A percentile compares a stretch with the other conserved stretches of the same genome.
These are phyloP conservation scores for Eimeria acervulina DNA, from an alignment of 169 alveolate genomes.

Conservation along the genomic window DNA sequence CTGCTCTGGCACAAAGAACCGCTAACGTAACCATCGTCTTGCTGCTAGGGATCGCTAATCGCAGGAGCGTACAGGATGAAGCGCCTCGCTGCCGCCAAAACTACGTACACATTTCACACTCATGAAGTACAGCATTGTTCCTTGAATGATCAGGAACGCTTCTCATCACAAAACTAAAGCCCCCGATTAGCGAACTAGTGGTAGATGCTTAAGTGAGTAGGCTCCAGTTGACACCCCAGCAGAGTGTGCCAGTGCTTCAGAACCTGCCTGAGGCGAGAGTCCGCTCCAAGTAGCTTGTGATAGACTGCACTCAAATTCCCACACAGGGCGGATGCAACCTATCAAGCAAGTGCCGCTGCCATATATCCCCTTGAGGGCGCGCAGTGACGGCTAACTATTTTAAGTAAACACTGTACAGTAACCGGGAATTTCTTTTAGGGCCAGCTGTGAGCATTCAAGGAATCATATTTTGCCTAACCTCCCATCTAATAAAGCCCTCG, in stretches of 20 bases:
- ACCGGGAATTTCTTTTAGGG: too few species aligned
- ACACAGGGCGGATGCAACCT: neutral
- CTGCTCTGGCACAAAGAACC: neutral
- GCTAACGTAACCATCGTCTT: neutral
- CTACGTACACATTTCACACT: constrained; percentile 19
- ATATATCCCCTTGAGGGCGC: neutral
- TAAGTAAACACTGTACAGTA: neutral
- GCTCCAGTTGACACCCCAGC: neutral
- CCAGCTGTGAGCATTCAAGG: neutral
- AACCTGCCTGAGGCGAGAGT: constrained; percentile 79
- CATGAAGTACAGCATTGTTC: neutral
- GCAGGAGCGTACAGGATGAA: constrained; percentile 19
- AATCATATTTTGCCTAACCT: neutral
- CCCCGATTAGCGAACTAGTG: neutral
- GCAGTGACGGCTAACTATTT: neutral
- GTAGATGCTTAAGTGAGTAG: neutral
- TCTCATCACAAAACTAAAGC: neutral
- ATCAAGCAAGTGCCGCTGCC: neutral
- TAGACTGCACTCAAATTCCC: constrained; percentile 36
- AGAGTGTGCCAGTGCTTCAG: constrained; percentile 64
- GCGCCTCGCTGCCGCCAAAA: constrained; percentile 55
- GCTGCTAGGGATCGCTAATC: neutral
- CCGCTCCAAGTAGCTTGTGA: constrained; percentile 70
- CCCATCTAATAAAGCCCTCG: constrained; percentile 72
- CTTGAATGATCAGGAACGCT: neutral